Base-by-base conservation (phyloP, 495 filamentous ascomycete species). In the Lophiostoma macrostomum region DNA sequence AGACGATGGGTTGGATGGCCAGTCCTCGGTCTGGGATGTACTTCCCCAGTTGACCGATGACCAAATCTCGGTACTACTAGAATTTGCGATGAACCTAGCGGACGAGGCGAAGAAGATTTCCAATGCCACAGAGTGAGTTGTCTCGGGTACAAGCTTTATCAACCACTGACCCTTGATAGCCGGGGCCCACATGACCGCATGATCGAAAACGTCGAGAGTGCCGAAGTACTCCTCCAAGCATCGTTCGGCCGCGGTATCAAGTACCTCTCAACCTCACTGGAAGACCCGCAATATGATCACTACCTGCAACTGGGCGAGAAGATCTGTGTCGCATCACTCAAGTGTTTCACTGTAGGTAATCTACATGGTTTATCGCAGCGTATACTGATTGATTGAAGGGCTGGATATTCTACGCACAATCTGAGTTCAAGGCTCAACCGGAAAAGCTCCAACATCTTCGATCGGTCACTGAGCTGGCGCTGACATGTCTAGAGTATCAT, bases 31-130 rank as follows among this genome's bases (percentile, higher is more conserved):
- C 12, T 61, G 74, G 24, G 67, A 77, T 24, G 64, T 88, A 14
- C 68, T 87, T 3, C 70, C 67, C 19, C 73, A 71, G 3, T 66
- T 91, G 40, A 75, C 74, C 20, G 66, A 73, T 29, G 65, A 61
- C 1, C 82, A 82, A 58, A 71, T 85, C 23, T 69, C 77, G 30
- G 76, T 77, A 5, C 66, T 86, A 3, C 72, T 91, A 11, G 89
- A 86, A 75, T 91, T 96, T 63, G 78, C 80, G 2, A 75, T 79
- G 38, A 79, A 77, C 13, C 67, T 96, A 7, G 86, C 84, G 3
- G 88, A 94, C 58, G 90, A 95, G 58, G 80, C 83, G 7, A 77
- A 79, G 38, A 86, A 84, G 60, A 75, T 82, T 10, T 81, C 85
- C 56, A 71, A 35, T 32, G 18, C 16, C 13, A 38, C 46, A 2